These are phyloP conservation scores for Tulasnella sp. DNA, from an alignment of 768 basidiomycete genomes.

Conservation along the genomic window DNA sequence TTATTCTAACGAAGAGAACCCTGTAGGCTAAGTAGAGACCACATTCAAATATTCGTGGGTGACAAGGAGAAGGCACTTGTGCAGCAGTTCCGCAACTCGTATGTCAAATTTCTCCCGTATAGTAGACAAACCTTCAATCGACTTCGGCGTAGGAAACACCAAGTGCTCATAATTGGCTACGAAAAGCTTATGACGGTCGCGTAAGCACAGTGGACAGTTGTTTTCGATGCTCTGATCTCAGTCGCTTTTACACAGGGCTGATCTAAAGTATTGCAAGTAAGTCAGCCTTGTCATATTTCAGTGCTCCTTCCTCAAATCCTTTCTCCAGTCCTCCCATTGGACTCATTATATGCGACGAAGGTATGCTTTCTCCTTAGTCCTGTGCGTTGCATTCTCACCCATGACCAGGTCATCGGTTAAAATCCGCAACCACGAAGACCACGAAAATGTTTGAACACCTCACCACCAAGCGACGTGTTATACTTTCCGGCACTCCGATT, in stretches of 20 bases:
- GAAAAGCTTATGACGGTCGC: slow-evolving; percentile 50
- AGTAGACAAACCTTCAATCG: neutral
- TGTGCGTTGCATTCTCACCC: neutral
- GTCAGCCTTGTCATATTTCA: slow-evolving; percentile 25
- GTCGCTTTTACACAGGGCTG: slow-evolving; percentile 34
- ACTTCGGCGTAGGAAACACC: slow-evolving; percentile 47
- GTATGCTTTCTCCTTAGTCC: slow-evolving; percentile 31
- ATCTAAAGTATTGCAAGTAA: slow-evolving; percentile 58
- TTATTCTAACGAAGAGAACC: neutral
- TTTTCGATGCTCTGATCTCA: neutral
- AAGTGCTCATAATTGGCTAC: slow-evolving; percentile 91
- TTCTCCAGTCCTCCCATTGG: slow-evolving; percentile 73
- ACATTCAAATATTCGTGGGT: slow-evolving; percentile 51
- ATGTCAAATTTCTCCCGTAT: slow-evolving; percentile 27
- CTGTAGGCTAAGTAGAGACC: slow-evolving; percentile 47
- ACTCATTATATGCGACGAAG: slow-evolving; percentile 93
- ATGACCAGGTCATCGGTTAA: slow-evolving; percentile 71
- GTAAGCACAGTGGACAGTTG: neutral
- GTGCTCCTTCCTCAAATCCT: neutral
- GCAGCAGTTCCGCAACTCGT: slow-evolving; percentile 70
- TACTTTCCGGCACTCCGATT: slow-evolving; percentile 93
- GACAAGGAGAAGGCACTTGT: slow-evolving; percentile 51
- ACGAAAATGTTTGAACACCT: slow-evolving; percentile 76
- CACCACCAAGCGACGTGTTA: slow-evolving; percentile 66
- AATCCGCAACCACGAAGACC: slow-evolving; percentile 87